Evolutionary conservation across 345 rosid genomes (phyloP).

Genomic region (Salix suchowensis): DNA sequence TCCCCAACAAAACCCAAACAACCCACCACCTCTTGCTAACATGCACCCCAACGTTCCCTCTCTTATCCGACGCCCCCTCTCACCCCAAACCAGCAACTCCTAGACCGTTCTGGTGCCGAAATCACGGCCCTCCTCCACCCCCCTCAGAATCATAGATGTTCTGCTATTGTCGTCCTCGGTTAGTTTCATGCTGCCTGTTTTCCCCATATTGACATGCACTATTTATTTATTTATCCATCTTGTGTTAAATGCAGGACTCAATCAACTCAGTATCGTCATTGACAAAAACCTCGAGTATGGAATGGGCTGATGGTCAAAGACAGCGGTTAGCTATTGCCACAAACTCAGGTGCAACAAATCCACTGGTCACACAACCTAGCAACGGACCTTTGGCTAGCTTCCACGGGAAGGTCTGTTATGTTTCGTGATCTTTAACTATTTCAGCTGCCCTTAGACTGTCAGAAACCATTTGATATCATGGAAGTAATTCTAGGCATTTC

Average conservation of each 20-base stretch:
- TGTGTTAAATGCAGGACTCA: conserved; percentile 53
- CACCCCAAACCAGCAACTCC: conserved; percentile 19
- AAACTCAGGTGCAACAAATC: conserved; percentile 46
- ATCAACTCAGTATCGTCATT: conserved; percentile 66
- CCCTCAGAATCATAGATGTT: neutral
- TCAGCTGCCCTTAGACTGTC: neutral
- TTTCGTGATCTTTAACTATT: neutral
- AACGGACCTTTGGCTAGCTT: conserved; percentile 60
- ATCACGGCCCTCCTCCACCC: conserved; percentile 58
- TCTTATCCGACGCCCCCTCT: conserved; percentile 37
- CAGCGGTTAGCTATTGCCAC: conserved; percentile 67
- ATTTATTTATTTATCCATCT: neutral
- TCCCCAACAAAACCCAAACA: conserved; percentile 3
- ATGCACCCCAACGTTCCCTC: conserved; percentile 23
- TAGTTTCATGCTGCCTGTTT: neutral
- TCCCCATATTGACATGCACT: neutral
- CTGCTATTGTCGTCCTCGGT: too few species aligned
- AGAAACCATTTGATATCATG: neutral
- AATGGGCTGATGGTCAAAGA: conserved; percentile 70
- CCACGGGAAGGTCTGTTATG: conserved; percentile 52
- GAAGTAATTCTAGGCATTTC: neutral
- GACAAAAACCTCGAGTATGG: conserved; percentile 64
- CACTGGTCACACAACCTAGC: conserved; percentile 52
- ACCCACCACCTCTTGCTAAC: conserved; percentile 9
- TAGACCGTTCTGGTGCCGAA: conserved; percentile 43